These are phyloP conservation scores for Mariannaea elegans DNA, from an alignment of 2,329 filamentous ascomycete species.

Conservation along the genomic window DNA sequence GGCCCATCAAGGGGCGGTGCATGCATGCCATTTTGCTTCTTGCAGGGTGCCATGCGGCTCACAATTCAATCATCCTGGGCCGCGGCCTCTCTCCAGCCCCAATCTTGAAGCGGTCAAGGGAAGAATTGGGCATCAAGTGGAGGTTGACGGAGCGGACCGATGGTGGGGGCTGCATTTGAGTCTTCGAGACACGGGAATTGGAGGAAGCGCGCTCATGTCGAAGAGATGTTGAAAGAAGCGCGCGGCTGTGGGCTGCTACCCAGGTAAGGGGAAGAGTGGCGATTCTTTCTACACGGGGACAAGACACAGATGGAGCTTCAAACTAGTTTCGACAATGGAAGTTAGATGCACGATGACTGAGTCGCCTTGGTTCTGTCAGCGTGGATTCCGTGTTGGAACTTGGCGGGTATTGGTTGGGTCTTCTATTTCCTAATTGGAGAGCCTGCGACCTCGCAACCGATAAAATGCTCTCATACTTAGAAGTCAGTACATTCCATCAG, in stretches of 20 bases:
- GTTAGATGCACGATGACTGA: neutral
- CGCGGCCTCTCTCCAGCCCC: slow-evolving; percentile 1
- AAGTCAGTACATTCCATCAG: too few relatives aligned
- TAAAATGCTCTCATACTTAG: too few relatives aligned
- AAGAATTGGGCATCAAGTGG: slow-evolving; percentile 18
- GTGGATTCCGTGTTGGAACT: neutral
- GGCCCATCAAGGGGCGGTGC: slow-evolving; percentile 6
- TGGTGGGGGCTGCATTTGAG: slow-evolving; percentile 1
- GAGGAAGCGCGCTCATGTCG: neutral
- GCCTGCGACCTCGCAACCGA: too few relatives aligned
- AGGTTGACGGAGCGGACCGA: slow-evolving; percentile 6
- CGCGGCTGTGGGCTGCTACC: slow-evolving; percentile 1
- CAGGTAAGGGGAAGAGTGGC: neutral
- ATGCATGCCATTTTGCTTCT: slow-evolving; percentile 16
- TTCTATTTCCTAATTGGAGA: too few relatives aligned
- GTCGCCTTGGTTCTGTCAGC: neutral
- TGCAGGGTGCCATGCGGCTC: slow-evolving; percentile 5
- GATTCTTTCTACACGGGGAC: too few relatives aligned
- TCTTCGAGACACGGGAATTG: neutral
- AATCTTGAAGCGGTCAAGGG: neutral
- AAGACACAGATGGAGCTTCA: too few relatives aligned
- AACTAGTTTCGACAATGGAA: neutral
- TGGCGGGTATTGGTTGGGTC: neutral
- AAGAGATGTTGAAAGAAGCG: slow-evolving; percentile 1
- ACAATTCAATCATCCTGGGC: neutral